Evolutionary conservation across 352 stramenopile genomes (phyloP), one percentile per base, ranked within the genome.

Genomic region (Phytophthora ramorum): DNA sequence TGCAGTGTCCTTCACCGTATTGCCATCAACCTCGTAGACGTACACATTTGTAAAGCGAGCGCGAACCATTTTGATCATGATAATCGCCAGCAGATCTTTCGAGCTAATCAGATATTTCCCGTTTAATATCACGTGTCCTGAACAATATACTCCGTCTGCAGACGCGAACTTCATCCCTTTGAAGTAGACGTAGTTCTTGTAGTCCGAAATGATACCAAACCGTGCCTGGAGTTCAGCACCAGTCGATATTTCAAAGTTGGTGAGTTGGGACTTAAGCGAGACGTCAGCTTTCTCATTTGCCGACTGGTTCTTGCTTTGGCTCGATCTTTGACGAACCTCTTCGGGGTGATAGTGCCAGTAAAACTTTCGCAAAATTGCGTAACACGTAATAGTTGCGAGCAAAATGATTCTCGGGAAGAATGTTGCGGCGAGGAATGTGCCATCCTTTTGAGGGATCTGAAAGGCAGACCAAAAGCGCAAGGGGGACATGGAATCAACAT

Each of bases 191-290:
- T 65, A 72, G 38, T 76, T 72, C 10, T 78, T 69, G 40, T 76
- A 84, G 13, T 76, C 59, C 1, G 58, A 82, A 17, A 84, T 63
- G 7, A 84, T 51, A 1, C 76, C 76, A 22, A 76, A 65, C 2
- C 67, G 59, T n/a, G 61, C 43, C 20, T 73, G 69, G 16, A 76
- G 45, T 28, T 72, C 63, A 7, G 58, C 69, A 41, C 69, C 69
- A 5, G 69, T 76, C 9, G 69, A 67, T 24, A 73, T 59, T 49
- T 76, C 69, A 43, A 76, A 76, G 13, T 73, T 76, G 14, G 69
- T 76, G 3, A 73, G 48, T 1, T 69, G 35, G 41, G 56, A 40
- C 48, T 64, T 67, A 12, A 52, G 17, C 0, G 63, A 30, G 14
- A 60, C 17, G 1, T 48, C 28, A 14, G 49, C 7, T 3, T 60